Evolutionary conservation across 352 stramenopile genomes (phyloP), one percentile per base, ranked within the genome.

Genomic region (Phytophthora syringae): DNA sequence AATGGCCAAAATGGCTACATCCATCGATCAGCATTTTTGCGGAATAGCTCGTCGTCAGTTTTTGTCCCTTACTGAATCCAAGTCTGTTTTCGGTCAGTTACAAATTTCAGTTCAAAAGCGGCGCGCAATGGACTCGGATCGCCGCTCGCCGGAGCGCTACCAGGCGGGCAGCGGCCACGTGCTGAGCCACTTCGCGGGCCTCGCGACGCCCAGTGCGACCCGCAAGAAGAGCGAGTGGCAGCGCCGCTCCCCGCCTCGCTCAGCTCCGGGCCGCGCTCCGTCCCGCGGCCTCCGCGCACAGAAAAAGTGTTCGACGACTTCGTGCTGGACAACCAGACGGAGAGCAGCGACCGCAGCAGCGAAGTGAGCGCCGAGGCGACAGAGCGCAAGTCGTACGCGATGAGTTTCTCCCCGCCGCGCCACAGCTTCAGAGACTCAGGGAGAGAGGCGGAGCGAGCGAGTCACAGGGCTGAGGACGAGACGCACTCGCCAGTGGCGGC

Each of bases 121-220:
- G 47, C 18, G 44, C 22, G 30, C 51, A n/a, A 75, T 72, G 68
- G 48, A 65, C 30, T 60, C 64, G 18, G 24, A 53, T 27, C 43
- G 44, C 39, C 51, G 36, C 63, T 48, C 49, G n/a, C n/a, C n/a
- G 56, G 28, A 44, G 21, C 74, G 60, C 36, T 92, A 89, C 48
- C 59, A 88, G 62, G 72, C 77, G 11, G 80, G 77, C 54, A 88
- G 80, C 24, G 82, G 82, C 52, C 61, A 76, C 55, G 70, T 92
- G 32, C 58, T 92, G n/a, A 73, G 64, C 66, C 80, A 92, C 66
- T 92, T 92, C 52, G 79, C 77, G 0, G 67, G 70, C 20, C 60
- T 92, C 16, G 64, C 76, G 51, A 85, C 79, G 32, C 79, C 80
- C 11, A 67, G 75, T 18, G 50, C 49, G 21, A 9, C 0, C 9